Conservation (phyloP, 768 basidiomycete species). For the Rhizopogon vulgaris region DNA sequence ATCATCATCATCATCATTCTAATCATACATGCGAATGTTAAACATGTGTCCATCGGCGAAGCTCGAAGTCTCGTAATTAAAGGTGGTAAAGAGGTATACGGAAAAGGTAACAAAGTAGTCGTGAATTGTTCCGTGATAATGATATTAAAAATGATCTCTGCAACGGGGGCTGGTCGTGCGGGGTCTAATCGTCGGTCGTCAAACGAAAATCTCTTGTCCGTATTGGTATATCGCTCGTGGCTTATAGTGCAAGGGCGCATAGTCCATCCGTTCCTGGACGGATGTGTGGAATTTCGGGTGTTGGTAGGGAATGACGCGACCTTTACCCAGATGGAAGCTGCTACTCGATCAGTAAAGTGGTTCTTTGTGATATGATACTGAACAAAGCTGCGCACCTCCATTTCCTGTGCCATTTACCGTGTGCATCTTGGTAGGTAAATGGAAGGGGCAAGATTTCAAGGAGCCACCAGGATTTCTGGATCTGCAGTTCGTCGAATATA, state of each 20-base stretch:
- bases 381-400: constrained; percentile 42
- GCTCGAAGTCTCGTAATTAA: neutral
- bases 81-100: neutral
- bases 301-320: constrained; percentile 40
- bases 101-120: neutral
- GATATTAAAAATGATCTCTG: no score
- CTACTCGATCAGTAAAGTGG: neutral
- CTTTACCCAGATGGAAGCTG: constrained; percentile 47
- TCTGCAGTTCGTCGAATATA: constrained; percentile 46
- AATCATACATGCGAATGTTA: neutral
- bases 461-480: constrained; percentile 56
- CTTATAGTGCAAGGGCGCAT: constrained; percentile 42
- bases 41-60: neutral
- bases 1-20: neutral
- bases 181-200: constrained; percentile 4
- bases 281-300: constrained; percentile 57
- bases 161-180: neutral
- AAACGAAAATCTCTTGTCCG: constrained; percentile 45
- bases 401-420: constrained; percentile 47
- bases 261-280: constrained; percentile 53
- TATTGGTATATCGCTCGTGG: constrained; percentile 49
- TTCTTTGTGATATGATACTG: neutral
- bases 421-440: constrained; percentile 50
- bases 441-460: constrained; percentile 57
- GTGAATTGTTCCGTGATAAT: neutral